Evolutionary conservation across 2,329 filamentous ascomycete genomes (phyloP).

Genomic region (Aureobasidium namibiae): DNA sequence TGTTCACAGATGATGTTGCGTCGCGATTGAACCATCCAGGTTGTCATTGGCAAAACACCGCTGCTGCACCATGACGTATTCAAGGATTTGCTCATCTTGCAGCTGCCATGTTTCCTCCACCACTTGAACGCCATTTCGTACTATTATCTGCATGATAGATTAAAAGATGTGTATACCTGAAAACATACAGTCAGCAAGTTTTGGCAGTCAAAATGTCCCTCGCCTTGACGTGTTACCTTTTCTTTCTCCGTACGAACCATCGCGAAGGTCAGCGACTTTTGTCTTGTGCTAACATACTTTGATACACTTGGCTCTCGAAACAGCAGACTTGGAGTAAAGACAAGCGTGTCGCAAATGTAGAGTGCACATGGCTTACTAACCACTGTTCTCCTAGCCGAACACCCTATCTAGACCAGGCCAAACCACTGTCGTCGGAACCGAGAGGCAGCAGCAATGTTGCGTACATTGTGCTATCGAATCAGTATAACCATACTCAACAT

Average conservation of each 20-base stretch:
- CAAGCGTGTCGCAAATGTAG: not conserved
- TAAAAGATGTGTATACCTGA: not conserved
- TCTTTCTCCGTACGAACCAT: not conserved
- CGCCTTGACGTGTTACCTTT: not conserved
- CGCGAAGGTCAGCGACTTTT: not conserved
- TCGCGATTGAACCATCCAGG: not conserved
- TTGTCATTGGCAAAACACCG: too few species aligned
- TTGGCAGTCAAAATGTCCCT: not conserved
- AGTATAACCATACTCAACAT: conserved; percentile 31
- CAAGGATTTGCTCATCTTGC: not conserved
- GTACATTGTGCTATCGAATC: conserved; percentile 19
- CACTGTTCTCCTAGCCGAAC: too few species aligned
- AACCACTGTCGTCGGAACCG: not conserved
- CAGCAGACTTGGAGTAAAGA: not conserved
- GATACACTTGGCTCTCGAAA: not conserved
- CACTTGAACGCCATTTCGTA: not conserved
- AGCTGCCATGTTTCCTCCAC: not conserved
- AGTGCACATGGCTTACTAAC: too few species aligned
- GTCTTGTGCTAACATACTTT: not conserved
- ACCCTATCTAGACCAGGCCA: too few species aligned
- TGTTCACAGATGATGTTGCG: too few species aligned
- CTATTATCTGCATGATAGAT: not conserved
- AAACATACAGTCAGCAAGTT: not conserved
- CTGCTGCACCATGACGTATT: not conserved
- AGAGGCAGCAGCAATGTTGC: not conserved